These are phyloP conservation scores for Verbena officinalis DNA, from an alignment of 257 asterid genomes.

Conservation along the genomic window DNA sequence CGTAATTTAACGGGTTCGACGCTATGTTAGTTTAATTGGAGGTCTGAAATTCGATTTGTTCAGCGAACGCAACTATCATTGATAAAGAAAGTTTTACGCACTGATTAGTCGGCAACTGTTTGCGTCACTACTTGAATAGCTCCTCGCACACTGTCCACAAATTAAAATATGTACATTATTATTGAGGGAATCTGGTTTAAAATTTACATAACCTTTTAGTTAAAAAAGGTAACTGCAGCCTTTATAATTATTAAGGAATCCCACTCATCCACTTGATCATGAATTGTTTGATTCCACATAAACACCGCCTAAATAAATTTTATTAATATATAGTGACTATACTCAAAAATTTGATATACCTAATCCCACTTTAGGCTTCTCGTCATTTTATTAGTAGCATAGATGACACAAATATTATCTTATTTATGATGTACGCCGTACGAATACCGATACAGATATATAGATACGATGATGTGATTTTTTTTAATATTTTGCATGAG, in stretches of 20 bases:
- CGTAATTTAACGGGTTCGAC: no score
- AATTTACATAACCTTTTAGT: neutral
- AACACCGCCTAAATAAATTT: neutral
- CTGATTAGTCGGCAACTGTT: no score
- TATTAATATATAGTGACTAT: neutral
- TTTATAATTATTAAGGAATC: conserved; percentile 34
- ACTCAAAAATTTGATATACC: conserved; percentile 20
- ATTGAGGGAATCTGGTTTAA: conserved; percentile 12
- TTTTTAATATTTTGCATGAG: no score
- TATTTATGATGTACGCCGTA: no score
- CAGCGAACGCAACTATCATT: no score
- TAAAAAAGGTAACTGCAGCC: conserved; percentile 13
- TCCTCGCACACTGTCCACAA: conserved; percentile 19
- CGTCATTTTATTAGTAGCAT: neutral
- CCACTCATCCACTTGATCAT: conserved; percentile 36
- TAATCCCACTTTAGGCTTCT: conserved; percentile 14
- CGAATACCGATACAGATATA: no score
- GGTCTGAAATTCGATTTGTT: no score
- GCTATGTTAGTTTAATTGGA: no score
- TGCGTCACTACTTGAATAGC: conserved; percentile 23
- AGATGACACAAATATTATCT: neutral
- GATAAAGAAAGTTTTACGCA: no score
- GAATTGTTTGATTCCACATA: neutral
- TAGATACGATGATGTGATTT: no score
- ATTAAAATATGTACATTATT: neutral